phyloP scores from a whole-genome alignment of 768 basidiomycete species.

The Trametes maxima region DNA sequence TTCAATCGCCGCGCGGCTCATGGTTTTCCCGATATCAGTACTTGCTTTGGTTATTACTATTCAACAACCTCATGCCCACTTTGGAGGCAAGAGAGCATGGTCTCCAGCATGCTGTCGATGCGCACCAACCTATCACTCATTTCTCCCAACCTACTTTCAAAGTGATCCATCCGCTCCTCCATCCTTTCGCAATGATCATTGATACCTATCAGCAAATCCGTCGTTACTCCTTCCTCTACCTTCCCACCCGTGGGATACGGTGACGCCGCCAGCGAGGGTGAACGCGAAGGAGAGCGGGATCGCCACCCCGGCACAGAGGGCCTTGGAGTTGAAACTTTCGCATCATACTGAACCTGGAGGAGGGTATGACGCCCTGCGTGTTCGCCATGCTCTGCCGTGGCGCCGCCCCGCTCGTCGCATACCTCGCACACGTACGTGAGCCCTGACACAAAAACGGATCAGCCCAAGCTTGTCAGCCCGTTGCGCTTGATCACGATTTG shows the following conservation, averaged over 20 bases:
- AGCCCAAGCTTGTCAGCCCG: not conserved
- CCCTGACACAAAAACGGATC: not conserved
- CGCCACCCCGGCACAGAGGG: no score
- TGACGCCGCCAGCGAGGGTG: not conserved
- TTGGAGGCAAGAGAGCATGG: not conserved
- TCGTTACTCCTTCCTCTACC: no score
- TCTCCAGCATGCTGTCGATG: not conserved
- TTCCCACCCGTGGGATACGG: no score
- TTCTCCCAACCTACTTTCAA: not conserved
- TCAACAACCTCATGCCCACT: no score
- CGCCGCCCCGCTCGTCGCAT: not conserved
- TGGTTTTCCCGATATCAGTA: no score
- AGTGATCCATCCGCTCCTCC: slow-evolving; percentile 1
- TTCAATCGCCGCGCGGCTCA: no score
- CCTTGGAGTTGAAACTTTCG: no score
- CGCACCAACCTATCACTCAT: not conserved
- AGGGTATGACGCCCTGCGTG: not conserved
- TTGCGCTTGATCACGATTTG: not conserved
- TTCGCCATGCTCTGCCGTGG: not conserved
- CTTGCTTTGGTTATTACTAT: no score
- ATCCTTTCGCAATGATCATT: not conserved
- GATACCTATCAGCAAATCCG: not conserved
- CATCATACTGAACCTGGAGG: no score
- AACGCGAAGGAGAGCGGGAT: not conserved
- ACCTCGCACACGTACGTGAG: not conserved